Percentiles rank a stretch among this genome's conserved stretches.
phyloP scores from a whole-genome alignment of 257 asterid species.

The Parsonsia alboflavescens region DNA sequence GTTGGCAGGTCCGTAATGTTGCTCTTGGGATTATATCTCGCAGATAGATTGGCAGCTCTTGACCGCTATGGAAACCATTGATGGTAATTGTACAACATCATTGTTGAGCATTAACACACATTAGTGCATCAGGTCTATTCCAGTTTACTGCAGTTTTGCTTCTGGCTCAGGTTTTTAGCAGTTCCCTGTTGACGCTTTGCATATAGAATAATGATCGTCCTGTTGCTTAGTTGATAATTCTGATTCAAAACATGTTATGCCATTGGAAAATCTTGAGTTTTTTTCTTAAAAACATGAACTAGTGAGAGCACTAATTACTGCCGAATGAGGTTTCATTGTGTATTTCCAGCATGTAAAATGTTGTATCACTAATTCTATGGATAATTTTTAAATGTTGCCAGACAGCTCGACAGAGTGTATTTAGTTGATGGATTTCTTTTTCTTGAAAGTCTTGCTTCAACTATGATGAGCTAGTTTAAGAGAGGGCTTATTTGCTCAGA shows the following conservation, averaged over 20 bases:
- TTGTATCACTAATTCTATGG: no score
- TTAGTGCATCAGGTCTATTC: background rate
- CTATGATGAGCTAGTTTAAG: no score
- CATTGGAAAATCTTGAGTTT: background rate
- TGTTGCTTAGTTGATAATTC: no score
- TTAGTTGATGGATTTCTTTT: background rate
- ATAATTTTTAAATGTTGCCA: background rate
- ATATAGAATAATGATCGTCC: background rate
- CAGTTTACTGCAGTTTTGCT: no score
- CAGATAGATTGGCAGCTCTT: conserved; percentile 83
- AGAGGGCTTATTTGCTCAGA: background rate
- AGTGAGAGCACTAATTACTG: background rate
- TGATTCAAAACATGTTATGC: background rate
- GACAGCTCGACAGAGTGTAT: background rate
- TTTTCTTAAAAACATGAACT: background rate
- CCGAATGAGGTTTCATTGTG: background rate
- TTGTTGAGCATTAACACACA: background rate
- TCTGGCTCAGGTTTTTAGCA: no score
- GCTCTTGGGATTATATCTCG: conserved; percentile 93
- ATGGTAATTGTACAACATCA: conserved; percentile 44
- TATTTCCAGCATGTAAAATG: no score
- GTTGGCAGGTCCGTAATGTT: conserved; percentile 73
- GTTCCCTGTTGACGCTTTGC: background rate
- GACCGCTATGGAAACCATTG: conserved; percentile 77
- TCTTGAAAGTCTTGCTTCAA: background rate